These are phyloP conservation scores for Rhizophora apiculata DNA, from an alignment of 345 rosid species.

Conservation along the genomic window DNA sequence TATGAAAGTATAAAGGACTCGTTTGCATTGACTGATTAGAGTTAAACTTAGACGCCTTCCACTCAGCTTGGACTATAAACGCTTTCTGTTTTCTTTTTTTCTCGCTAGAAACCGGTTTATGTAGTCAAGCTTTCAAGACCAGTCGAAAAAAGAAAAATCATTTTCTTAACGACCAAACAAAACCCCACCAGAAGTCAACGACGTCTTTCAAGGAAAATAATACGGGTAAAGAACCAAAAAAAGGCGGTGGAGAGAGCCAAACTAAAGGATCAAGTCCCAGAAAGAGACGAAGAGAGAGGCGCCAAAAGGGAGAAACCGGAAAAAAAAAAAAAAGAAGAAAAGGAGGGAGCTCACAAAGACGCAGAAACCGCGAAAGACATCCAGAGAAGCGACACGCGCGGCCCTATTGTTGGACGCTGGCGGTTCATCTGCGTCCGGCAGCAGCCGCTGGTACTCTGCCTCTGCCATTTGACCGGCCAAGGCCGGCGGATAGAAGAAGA, in stretches of 20 bases:
- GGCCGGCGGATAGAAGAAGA: background rate
- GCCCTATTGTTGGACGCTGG: conserved; percentile 5
- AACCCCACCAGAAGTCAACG: background rate
- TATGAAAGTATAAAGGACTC: no score
- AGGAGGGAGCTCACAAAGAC: conserved; percentile 33
- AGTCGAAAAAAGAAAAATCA: background rate
- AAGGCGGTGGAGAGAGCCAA: background rate
- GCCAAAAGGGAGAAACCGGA: background rate
- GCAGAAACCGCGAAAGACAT: conserved; percentile 50
- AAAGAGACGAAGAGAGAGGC: background rate
- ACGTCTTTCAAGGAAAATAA: background rate
- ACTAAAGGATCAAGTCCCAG: background rate
- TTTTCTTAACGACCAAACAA: conserved; percentile 18
- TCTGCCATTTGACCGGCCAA: conserved; percentile 24
- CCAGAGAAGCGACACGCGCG: conserved; percentile 41
- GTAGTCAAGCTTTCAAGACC: background rate
- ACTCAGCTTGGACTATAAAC: no score
- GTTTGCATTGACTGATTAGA: no score
- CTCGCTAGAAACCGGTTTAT: background rate
- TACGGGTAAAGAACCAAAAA: background rate
- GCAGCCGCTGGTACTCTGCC: conserved; percentile 20
- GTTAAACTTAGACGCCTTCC: no score
- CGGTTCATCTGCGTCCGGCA: conserved; percentile 9
- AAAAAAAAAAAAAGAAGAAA: background rate
- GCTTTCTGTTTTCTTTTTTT: no score